phyloP scores from a whole-genome alignment of 2,329 filamentous ascomycete genomes.

The Epichloe sp. region DNA sequence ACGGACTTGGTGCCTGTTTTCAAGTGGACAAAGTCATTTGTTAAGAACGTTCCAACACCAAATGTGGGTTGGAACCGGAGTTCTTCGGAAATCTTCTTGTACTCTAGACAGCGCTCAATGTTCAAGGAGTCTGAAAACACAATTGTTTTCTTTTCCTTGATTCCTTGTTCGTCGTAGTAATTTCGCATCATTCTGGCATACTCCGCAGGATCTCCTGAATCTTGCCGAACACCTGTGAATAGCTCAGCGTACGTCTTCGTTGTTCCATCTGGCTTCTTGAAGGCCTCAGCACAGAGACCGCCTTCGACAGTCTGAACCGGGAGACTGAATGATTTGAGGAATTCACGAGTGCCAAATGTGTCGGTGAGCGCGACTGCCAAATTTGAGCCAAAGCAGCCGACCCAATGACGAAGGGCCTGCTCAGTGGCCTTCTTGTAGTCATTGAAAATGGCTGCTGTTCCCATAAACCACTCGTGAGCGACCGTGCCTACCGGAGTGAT shows the following conservation, averaged over 20 bases:
- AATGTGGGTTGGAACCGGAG: slow-evolving; percentile 77
- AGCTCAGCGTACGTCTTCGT: slow-evolving; percentile 62
- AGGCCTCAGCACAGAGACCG: slow-evolving; percentile 28
- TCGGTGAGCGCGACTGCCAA: slow-evolving; percentile 86
- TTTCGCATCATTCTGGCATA: slow-evolving; percentile 68
- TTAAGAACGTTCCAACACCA: slow-evolving; percentile 90
- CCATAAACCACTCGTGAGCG: slow-evolving; percentile 99
- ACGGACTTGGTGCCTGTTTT: slow-evolving; percentile 69
- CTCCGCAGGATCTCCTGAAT: slow-evolving; percentile 72
- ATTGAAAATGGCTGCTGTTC: slow-evolving; percentile 78
- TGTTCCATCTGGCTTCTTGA: slow-evolving; percentile 24
- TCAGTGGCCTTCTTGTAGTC: slow-evolving; percentile 80
- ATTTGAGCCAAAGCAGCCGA: slow-evolving; percentile 75
- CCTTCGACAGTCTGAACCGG: slow-evolving; percentile 36
- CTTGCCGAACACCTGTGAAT: slow-evolving; percentile 76
- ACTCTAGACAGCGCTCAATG: slow-evolving; percentile 80
- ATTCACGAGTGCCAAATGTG: slow-evolving; percentile 86
- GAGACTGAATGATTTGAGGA: slow-evolving; percentile 71
- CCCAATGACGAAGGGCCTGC: slow-evolving; percentile 74
- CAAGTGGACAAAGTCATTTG: slow-evolving; percentile 75
- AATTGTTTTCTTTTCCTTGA: slow-evolving; percentile 71
- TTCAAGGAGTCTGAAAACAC: slow-evolving; percentile 95
- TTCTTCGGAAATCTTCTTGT: slow-evolving; percentile 70
- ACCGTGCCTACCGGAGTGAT: slow-evolving; percentile 75
- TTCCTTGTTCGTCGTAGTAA: slow-evolving; percentile 66